A percentile compares a stretch with the other conserved stretches of the same genome.
Evolutionary conservation across 331 rosid species (phyloP).

Genomic region (Quercus tomentella): DNA sequence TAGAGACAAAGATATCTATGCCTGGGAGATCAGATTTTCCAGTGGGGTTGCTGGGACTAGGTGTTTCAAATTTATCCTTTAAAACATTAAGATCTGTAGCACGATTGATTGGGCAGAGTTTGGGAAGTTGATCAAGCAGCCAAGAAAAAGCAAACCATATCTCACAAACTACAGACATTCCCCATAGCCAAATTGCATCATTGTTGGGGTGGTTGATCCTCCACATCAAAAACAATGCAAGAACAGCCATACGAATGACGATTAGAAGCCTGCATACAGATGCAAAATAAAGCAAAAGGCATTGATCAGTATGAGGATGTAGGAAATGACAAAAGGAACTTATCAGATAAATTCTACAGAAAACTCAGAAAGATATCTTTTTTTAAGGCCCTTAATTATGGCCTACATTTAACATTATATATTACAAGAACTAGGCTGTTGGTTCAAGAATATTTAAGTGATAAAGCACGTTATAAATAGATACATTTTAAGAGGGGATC

Average conservation of each 20-base stretch:
- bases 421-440: background rate
- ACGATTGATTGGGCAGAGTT: slow-evolving; percentile 45
- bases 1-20: slow-evolving; percentile 48
- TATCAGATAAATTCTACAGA: background rate
- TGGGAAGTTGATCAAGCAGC: slow-evolving; percentile 50
- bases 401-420: background rate
- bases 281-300: slow-evolving; percentile 2
- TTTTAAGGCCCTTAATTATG: background rate
- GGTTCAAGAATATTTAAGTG: background rate
- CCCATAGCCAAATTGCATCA: slow-evolving; percentile 60
- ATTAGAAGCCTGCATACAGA: slow-evolving; percentile 34
- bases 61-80: slow-evolving; percentile 48
- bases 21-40: slow-evolving; percentile 61
- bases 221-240: slow-evolving; percentile 39
- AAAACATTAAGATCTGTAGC: slow-evolving; percentile 48
- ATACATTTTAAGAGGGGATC: background rate
- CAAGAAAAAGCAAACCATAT: slow-evolving; percentile 59
- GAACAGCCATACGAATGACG: slow-evolving; percentile 31
- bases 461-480: background rate
- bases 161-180: slow-evolving; percentile 56
- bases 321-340: background rate
- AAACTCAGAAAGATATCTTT: background rate
- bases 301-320: slow-evolving; percentile 11
- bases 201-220: slow-evolving; percentile 34
- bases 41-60: slow-evolving; percentile 36